Evolutionary conservation across 1,284 basidiomycete species (phyloP).

Genomic region (Rhodotorula sp.): DNA sequence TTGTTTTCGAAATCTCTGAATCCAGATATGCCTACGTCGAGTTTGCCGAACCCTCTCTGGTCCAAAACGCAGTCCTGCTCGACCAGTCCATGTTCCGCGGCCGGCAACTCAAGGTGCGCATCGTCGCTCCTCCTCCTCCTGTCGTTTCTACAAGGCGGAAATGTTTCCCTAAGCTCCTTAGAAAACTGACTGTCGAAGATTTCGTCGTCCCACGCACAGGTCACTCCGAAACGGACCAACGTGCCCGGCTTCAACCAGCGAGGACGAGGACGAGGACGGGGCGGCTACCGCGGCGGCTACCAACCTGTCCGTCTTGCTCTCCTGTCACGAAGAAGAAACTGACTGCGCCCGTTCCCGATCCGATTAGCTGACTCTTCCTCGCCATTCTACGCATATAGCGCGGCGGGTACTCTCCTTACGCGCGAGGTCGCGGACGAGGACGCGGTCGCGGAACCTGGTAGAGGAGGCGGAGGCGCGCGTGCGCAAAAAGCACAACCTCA

Average conservation of each 20-base stretch:
- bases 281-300: conserved; percentile 64
- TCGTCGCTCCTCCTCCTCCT: neutral
- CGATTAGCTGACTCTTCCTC: neutral
- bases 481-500: too few species aligned
- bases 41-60: conserved; percentile 90
- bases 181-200: neutral
- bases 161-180: neutral
- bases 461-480: neutral
- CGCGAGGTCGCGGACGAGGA: conserved; percentile 29
- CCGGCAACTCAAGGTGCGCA: conserved; percentile 78
- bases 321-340: too few species aligned
- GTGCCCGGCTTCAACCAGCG: conserved; percentile 71
- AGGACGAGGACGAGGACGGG: conserved; percentile 59
- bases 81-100: conserved; percentile 95
- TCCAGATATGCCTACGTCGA: conserved; percentile 95
- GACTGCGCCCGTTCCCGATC: neutral
- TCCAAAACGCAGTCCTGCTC: conserved; percentile 89
- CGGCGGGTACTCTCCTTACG: conserved; percentile 35
- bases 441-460: conserved; percentile 18
- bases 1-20: neutral
- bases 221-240: conserved; percentile 89
- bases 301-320: conserved; percentile 50
- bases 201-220: conserved; percentile 54
- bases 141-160: too few species aligned
- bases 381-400: conserved; percentile 1